Evolutionary conservation across 139 green algal genomes (phyloP).

Genomic region (Dunaliella primolecta): DNA sequence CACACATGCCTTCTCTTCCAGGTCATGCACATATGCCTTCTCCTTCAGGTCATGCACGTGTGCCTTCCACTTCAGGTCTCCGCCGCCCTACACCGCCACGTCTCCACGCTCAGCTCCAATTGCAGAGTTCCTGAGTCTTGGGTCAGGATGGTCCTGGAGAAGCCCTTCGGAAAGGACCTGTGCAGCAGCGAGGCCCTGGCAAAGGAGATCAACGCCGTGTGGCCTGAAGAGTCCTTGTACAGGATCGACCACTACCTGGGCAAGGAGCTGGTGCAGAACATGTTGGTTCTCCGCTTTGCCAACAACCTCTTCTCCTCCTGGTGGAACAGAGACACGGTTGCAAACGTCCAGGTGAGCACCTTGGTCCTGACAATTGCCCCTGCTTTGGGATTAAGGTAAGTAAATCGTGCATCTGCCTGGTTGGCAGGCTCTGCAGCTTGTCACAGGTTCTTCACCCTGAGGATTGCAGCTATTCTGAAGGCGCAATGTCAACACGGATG

Average conservation of each 20-base stretch:
- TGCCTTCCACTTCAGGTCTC: constrained; percentile 26
- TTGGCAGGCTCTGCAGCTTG: no score
- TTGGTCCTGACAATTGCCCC: no score
- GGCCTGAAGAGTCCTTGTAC: constrained; percentile 89
- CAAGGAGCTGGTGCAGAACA: constrained; percentile 96
- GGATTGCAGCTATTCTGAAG: no score
- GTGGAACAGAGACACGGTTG: constrained; percentile 83
- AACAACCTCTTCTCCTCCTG: constrained; percentile 85
- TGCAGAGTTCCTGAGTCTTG: constrained; percentile 28
- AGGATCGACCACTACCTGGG: constrained; percentile 97
- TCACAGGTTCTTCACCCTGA: no score
- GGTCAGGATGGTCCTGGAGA: constrained; percentile 78
- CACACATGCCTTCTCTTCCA: no score
- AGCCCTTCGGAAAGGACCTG: constrained; percentile 84
- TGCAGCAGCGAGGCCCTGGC: constrained; percentile 77
- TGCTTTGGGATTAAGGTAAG: no score
- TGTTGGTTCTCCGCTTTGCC: constrained; percentile 94
- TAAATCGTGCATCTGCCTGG: no score
- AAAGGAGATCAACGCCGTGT: constrained; percentile 68
- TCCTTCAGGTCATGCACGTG: no score
- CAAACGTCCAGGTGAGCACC: constrained; percentile 66
- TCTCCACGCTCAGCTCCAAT: background rate
- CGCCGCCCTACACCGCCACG: constrained; percentile 10
- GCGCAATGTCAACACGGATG: no score
- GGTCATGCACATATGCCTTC: no score